Evolutionary conservation across 1,284 basidiomycete species (phyloP), one percentile per base, ranked within the genome.

Genomic region (Marasmius sp.): DNA sequence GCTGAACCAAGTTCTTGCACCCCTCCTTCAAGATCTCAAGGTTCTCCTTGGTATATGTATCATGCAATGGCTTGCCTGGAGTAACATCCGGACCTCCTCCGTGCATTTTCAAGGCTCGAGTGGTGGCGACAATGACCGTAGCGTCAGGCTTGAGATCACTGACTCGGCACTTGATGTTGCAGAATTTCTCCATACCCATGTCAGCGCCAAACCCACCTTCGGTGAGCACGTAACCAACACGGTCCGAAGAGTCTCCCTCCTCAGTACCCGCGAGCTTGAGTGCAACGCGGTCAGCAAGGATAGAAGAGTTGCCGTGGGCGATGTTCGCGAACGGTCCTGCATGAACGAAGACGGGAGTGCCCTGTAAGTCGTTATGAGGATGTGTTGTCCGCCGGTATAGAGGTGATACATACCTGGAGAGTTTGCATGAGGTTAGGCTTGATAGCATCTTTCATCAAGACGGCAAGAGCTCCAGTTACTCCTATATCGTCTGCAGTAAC

Each of bases 401-500:
- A 18, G 41, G 39, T 45, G 14, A 48, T 38, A 52, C 37, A 60
- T 69, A 84, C 86, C 79, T 99, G 94, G 55, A 99, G 83, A 9
- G 97, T 97, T 78, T 99, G 97, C 97, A 99, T 99, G 67, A 99
- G 78, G 73, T 98, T 99, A 20, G 97, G 97, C 82, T 99, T 99
- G 82, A 99, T 97, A 20, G 97, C 94, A 72, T 99, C 97, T 83
- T 98, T 98, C 91, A 99, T 94, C 64, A 99, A 84, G 55, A 99
- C 97, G 14, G 97, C 93, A 64, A 99, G 87, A 60, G 97, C 97
- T 65, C 97, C 97, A 66, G 95, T 93, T 69, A 94, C 94, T 69
- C 97, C 97, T 64, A 99, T 86, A 75, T 99, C 97, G 74, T 99
- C 97, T 20, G 96, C 96, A 34, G 97, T 99, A 75, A 99, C 84